Evolutionary conservation across 129 eudicot species (phyloP), one percentile per base, ranked within the genome.

Genomic region (Lactuca sativa): DNA sequence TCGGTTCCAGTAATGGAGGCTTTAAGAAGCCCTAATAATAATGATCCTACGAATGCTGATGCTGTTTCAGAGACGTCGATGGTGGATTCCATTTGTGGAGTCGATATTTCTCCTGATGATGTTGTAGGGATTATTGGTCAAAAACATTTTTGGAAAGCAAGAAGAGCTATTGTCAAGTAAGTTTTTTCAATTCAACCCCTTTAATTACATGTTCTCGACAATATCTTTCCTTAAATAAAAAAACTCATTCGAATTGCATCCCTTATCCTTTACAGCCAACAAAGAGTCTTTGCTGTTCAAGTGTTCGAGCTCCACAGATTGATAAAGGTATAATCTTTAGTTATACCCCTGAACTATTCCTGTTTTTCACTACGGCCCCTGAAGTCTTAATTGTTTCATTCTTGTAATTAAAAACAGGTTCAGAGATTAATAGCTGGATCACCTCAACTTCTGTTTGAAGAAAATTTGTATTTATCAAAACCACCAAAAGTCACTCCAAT

Each of bases 261-360:
- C 72, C 52, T 48, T 52, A 56, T 66, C 59, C 34, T 64, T 72
- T 83, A 62, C 95, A 89, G 98, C 63, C 98, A 93, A 71, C 98
- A 93, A 83, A 84, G 96, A 82, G 88, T 87, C 32, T 89, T 93
- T 81, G 96, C 98, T 65, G 90, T 89, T 82, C 98, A 93, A 93
- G 84, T 93, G 58, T 93, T 93, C 9, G 98, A 93, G 88, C 79
- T 93, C 86, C 98, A 93, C 74, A 83, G 96, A 80, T 49, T 93
- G 74, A 74, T 93, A 56, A 89, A 93, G 98, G 98, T 93, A 12
- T 34, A 34, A 33, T 53, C 43, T 65, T 52, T 21, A 21, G 52
- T 55, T 53, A 54, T 49, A 9, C 44, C 56, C 75, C 5, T 32
- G 6, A 31, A 25, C 6, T 15, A 58, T 71, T 43, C 16, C 31